Evolutionary conservation across 2,329 filamentous ascomycete species (phyloP), one percentile per base, ranked within the genome.

Genomic region (Aspergillus sojae): DNA sequence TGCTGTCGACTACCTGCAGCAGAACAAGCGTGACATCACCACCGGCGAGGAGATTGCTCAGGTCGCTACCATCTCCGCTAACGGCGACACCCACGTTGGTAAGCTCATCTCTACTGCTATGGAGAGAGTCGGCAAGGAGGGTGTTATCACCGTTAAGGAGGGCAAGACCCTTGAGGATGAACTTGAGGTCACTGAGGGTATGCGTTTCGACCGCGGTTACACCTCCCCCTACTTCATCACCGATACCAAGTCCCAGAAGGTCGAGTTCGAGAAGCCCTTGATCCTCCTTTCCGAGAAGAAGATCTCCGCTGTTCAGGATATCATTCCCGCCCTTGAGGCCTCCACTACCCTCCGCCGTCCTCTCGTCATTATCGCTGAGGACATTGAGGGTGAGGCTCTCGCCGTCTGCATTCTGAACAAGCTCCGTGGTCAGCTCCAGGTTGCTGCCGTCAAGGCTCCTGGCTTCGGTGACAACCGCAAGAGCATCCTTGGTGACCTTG

Each of bases 221-320:
- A 94, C 97, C 78, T 99, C 95, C 30, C 94, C 95, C 73, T 99
- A 99, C 90, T 99, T 99, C 87, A 99, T 99, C 86, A 99, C 95
- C 85, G 95, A 99, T 77, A 85, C 93, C 88, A 99, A 99, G 90
- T 82, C 94, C 65, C 93, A 96, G 81, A 99, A 99, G 89, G 94
- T 98, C 63, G 95, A 99, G 85, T 99, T 99, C 72, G 95, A 99
- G 89, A 98, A 99, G 88, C 95, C 95, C 70, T 84, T 99, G 78
- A 95, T 99, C 80, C 91, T 99, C 57, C 92, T 99, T 61, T 98
- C 95, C 10, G 95, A 99, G 89, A 98, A 97, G 92, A 99, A 99
- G 90, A 99, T 99, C 82, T 99, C 95, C 58, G 93, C 94, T 65
- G 95, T 98, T 64, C 94, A 98, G 85, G 95, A 99, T 82, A 98